phyloP scores from a whole-genome alignment of 2,329 filamentous ascomycete species.

The Ascochyta lentis region DNA sequence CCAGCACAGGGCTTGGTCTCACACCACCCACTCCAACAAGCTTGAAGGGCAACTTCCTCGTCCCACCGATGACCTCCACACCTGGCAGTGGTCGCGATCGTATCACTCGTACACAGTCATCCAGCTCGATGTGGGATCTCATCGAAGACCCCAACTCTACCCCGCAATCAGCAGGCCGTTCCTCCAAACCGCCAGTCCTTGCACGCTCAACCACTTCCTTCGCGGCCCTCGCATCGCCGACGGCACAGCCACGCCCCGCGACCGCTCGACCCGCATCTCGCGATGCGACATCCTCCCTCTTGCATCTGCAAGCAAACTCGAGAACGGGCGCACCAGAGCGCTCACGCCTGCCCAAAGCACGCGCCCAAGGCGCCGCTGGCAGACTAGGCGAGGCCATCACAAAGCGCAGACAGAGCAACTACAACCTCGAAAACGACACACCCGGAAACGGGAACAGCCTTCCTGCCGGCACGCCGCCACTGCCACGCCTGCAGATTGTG shows the following conservation, averaged over 20 bases:
- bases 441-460: constrained; percentile 14
- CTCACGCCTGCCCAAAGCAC: constrained; percentile 41
- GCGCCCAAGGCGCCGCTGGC: constrained; percentile 27
- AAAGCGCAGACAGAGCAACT: constrained; percentile 34
- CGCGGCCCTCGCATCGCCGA: constrained; percentile 30
- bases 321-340: constrained; percentile 18
- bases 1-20: constrained; percentile 33
- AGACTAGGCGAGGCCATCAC: constrained; percentile 38
- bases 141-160: constrained; percentile 36
- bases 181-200: constrained; percentile 29
- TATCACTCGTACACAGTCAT: constrained; percentile 37
- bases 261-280: constrained; percentile 37
- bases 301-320: constrained; percentile 34
- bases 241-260: constrained; percentile 23
- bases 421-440: constrained; percentile 33
- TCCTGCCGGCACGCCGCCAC: constrained; percentile 23
- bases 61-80: constrained; percentile 36
- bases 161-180: constrained; percentile 26
- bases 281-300: constrained; percentile 35
- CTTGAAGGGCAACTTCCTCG: constrained; percentile 37
- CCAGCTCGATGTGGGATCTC: constrained; percentile 44
- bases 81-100: constrained; percentile 37
- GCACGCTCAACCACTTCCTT: constrained; percentile 38
- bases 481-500: constrained; percentile 44
- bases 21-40: constrained; percentile 46